phyloP scores from a whole-genome alignment of 331 rosid genomes.

The Acacia pycnantha region DNA sequence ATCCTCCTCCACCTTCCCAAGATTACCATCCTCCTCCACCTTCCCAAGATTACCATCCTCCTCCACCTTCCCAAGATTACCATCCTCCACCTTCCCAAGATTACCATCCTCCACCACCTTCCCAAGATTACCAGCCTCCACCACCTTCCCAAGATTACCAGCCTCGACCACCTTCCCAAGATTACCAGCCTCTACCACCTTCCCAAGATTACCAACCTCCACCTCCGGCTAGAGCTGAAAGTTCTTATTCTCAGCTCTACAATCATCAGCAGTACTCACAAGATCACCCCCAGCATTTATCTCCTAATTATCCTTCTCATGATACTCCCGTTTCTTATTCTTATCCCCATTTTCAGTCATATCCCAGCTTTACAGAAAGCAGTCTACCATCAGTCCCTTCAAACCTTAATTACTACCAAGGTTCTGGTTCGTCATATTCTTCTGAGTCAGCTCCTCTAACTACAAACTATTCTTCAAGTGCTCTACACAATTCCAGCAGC shows the following conservation, averaged over 20 bases:
- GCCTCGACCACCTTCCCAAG: conserved; percentile 65
- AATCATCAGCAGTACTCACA: conserved; percentile 63
- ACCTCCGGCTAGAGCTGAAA: conserved; percentile 52
- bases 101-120: conserved; percentile 40
- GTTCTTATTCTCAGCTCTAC: conserved; percentile 58
- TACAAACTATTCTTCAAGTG: conserved; percentile 32
- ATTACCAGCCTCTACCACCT: conserved; percentile 51
- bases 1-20: conserved; percentile 50
- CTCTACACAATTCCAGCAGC: conserved; percentile 49
- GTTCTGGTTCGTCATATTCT: conserved; percentile 39
- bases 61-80: conserved; percentile 77
- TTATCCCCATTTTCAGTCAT: conserved; percentile 83
- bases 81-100: conserved; percentile 61
- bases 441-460: conserved; percentile 47
- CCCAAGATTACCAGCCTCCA: conserved; percentile 58
- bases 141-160: conserved; percentile 62
- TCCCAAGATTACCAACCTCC: conserved; percentile 56
- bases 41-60: conserved; percentile 59
- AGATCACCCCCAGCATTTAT: conserved; percentile 62
- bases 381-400: conserved; percentile 75
- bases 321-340: conserved; percentile 50
- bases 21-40: conserved; percentile 48
- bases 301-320: conserved; percentile 60
- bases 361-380: conserved; percentile 92
- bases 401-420: conserved; percentile 35